A percentile compares a stretch with the other conserved stretches of the same genome.
These are phyloP conservation scores for Neonectria coccinea DNA, from an alignment of 2,329 filamentous ascomycete genomes.

Conservation along the genomic window DNA sequence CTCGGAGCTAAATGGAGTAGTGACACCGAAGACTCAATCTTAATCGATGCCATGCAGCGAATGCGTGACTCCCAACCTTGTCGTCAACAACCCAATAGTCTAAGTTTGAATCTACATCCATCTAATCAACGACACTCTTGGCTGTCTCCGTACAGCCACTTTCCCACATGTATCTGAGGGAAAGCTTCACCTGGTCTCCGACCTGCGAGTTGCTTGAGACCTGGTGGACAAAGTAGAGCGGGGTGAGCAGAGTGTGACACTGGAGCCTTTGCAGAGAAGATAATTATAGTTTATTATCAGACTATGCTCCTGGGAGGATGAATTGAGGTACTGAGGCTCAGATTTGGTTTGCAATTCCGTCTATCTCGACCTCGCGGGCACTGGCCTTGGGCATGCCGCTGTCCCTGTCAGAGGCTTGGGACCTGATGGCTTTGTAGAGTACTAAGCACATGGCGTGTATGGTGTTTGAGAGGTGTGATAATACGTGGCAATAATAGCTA, in stretches of 20 bases:
- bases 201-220: not conserved
- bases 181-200: slow-evolving; percentile 6
- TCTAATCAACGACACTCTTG: not conserved
- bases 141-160: slow-evolving; percentile 6
- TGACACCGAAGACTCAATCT: too few species aligned
- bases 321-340: slow-evolving; percentile 19
- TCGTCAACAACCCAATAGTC: slow-evolving; percentile 22
- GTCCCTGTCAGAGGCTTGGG: not conserved
- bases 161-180: not conserved
- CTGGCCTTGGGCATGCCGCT: not conserved
- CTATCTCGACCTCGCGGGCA: not conserved
- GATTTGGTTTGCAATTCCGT: not conserved
- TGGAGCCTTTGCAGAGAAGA: slow-evolving; percentile 7
- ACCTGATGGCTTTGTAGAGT: not conserved
- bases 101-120: slow-evolving; percentile 17
- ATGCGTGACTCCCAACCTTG: not conserved
- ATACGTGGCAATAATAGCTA: not conserved
- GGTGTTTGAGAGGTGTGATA: not conserved
- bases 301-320: not conserved
- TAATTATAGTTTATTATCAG: not conserved
- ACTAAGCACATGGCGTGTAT: slow-evolving; percentile 3
- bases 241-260: slow-evolving; percentile 5
- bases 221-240: slow-evolving; percentile 1
- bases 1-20: too few species aligned
- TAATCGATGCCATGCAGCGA: not conserved